A percentile compares a stretch with the other conserved stretches of the same genome.
Conservation (phyloP, 805 yeast species). For the Wickerhamiella shivajii region DNA sequence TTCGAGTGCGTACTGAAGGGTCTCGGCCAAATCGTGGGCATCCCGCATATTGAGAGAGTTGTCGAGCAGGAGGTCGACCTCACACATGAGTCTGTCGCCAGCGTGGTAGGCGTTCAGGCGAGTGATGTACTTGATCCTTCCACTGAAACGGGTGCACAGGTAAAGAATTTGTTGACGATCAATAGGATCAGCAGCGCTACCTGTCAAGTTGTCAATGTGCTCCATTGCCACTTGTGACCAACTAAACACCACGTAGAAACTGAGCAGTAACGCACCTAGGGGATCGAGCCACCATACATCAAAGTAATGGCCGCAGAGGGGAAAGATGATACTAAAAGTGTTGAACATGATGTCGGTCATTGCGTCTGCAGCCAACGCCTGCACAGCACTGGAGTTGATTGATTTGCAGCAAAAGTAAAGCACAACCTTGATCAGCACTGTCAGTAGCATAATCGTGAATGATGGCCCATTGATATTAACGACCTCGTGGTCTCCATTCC, state of each 20-base stretch:
- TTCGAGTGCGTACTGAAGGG: conserved; percentile 66
- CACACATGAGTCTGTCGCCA: conserved; percentile 64
- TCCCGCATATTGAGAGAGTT: conserved; percentile 41
- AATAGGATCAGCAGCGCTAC: conserved; percentile 47
- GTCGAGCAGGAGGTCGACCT: conserved; percentile 55
- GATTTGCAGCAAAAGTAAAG: conserved; percentile 52
- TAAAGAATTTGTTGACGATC: conserved; percentile 57
- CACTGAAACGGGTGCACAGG: conserved; percentile 54
- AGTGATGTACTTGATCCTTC: conserved; percentile 47
- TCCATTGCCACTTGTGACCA: conserved; percentile 56
- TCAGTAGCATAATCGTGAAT: conserved; percentile 42
- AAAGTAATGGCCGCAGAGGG: conserved; percentile 39
- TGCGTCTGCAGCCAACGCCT: conserved; percentile 73
- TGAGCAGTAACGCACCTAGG: conserved; percentile 50
- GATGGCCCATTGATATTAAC: conserved; percentile 40
- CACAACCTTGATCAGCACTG: conserved; percentile 43
- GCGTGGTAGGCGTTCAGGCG: conserved; percentile 61
- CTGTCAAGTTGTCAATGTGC: conserved; percentile 62
- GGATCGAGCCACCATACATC: conserved; percentile 63
- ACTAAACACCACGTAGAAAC: conserved; percentile 44
- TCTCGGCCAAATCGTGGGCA: conserved; percentile 68
- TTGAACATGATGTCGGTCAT: conserved; percentile 65
- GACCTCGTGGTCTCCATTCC: conserved; percentile 26
- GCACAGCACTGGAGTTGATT: conserved; percentile 50
- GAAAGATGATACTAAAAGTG: conserved; percentile 55